Base-by-base conservation (phyloP, 352 stramenopile species). In the Phytophthora sp. region DNA sequence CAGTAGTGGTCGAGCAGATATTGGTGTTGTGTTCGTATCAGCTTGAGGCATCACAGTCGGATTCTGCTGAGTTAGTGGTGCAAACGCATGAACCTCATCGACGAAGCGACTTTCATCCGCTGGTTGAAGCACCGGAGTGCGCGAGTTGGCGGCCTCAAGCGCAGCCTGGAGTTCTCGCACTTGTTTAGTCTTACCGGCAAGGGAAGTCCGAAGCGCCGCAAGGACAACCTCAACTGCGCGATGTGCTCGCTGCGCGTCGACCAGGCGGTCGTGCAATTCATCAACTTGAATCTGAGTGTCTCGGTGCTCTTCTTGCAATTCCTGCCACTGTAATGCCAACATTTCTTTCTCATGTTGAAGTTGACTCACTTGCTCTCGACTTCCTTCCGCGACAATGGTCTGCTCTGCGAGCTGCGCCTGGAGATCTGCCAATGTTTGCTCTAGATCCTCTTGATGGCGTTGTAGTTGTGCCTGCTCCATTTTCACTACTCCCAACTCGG, bases 201-300 rank as follows among this genome's bases (percentile, higher is more conserved):
- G 46, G 36, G 47, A 13, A 53, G 66, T 51, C 59, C 63, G 16
- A 73, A 67, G 45, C 57, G 39, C 33, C 30, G 46, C 35, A 68
- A 74, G 29, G 36, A 67, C 31, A 49, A 71, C 47, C 24, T 76
- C 67, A 12, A 71, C 49, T 41, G 66, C 66, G 16, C 66, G 67
- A 63, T 74, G 67, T 1, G 67, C 38, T 29, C 67, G 55, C 51
- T 90, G 75, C 1, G 75, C 72, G 7, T 78, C 74, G 16, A 90
- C 76, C 7, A 91, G 70, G 11, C 76, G 69, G 16, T 66, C 56
- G 46, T 91, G 84, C 16, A 93, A 65, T 46, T 90, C 80, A 6
- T 91, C 80, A 1, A 73, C 67, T 29, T 90, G 75, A 4, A 73
- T 66, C 12, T 76, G 58, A 2, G 84, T 49, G 55, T 90, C 82